Percentiles rank a stretch among this genome's conserved stretches.
Evolutionary conservation across 1,139 yeast species (phyloP).

Genomic region (Protomyces macrosporus): DNA sequence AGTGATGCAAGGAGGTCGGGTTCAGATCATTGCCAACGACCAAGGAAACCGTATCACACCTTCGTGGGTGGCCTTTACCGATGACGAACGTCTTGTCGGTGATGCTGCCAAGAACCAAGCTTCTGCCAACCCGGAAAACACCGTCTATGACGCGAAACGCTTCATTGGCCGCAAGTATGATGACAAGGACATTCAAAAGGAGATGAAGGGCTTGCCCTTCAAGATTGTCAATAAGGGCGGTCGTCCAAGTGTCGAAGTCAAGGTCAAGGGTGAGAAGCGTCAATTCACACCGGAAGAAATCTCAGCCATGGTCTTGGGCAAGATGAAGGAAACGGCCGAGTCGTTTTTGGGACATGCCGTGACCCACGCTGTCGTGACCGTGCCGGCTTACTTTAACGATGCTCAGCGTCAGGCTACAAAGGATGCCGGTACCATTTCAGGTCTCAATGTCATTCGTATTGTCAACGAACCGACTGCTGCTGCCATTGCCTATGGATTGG

Average conservation of each 20-base stretch:
- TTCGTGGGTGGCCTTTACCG: constrained; percentile 79
- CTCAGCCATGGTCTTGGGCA: constrained; percentile 83
- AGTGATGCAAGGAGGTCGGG: constrained; percentile 86
- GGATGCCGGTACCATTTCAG: constrained; percentile 97
- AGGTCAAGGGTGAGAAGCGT: constrained; percentile 61
- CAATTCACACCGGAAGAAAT: constrained; percentile 83
- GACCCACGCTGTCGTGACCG: constrained; percentile 92
- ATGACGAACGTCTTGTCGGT: constrained; percentile 82
- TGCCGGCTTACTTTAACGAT: constrained; percentile 96
- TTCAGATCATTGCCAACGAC: constrained; percentile 76
- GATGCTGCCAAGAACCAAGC: constrained; percentile 95
- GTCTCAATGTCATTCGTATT: constrained; percentile 86
- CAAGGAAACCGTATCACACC: constrained; percentile 96
- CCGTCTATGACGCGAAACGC: constrained; percentile 81
- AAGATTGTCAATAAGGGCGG: constrained; percentile 61
- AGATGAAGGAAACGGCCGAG: constrained; percentile 91
- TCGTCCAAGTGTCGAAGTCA: constrained; percentile 75
- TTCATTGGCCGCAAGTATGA: constrained; percentile 72
- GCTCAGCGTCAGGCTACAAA: constrained; percentile 98
- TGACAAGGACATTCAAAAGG: constrained; percentile 74
- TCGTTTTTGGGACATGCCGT: constrained; percentile 83
- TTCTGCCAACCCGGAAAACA: constrained; percentile 70
- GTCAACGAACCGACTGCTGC: constrained; percentile 99
- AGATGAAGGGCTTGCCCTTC: constrained; percentile 76
- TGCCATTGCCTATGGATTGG: constrained; percentile 95